Conservation (phyloP, 129 eudicot genomes). For the sunflower (Helianthus annuus) region HanXRQr2.0-SUNRISE NC_035439.2:124134657-124135156, state of each 20-base stretch:
- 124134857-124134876: constrained; percentile 49
- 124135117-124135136: constrained; percentile 57
- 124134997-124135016: constrained; percentile 79
- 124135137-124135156: constrained; percentile 53
- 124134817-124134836: constrained; percentile 52
- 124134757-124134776: constrained; percentile 84
- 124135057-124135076: constrained; percentile 74
- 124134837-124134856: constrained; percentile 48
- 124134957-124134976: constrained; percentile 86
- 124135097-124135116: constrained; percentile 60
- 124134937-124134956: constrained; percentile 69
- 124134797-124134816: constrained; percentile 78
- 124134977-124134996: constrained; percentile 72
- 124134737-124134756: constrained; percentile 72
- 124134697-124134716: neutral
- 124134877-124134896: constrained; percentile 58
- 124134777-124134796: constrained; percentile 74
- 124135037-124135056: constrained; percentile 96
- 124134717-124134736: constrained; percentile 33
- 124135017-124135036: constrained; percentile 84
- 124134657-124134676: neutral
- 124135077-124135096: constrained; percentile 67
- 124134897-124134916: constrained; percentile 50
- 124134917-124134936: constrained; percentile 66
- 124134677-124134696: neutral